Conservation (phyloP, 108 stramenopile genomes). For the Nitzschia sp. region DNA sequence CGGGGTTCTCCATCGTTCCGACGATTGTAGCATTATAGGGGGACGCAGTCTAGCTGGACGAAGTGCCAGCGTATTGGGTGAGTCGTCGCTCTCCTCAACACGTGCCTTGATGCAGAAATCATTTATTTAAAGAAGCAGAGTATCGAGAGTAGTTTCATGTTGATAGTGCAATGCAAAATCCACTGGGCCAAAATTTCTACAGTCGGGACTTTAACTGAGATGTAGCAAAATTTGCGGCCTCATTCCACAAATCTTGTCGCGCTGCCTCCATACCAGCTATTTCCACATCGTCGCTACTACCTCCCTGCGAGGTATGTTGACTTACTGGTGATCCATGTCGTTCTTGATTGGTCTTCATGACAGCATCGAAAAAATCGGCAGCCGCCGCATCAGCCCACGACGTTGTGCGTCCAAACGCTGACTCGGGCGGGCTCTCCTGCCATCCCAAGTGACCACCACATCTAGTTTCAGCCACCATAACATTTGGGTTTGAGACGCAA, state of each 20-base stretch:
- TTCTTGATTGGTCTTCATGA: conserved; percentile 37
- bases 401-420: conserved; percentile 40
- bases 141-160: no score
- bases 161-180: no score
- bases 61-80: no score
- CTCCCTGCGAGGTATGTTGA: conserved; percentile 10
- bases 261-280: not conserved
- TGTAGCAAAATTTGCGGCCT: not conserved
- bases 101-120: no score
- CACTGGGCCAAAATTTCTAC: no score
- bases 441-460: conserved; percentile 90
- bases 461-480: conserved; percentile 77
- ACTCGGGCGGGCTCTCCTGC: conserved; percentile 69
- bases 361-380: conserved; percentile 81
- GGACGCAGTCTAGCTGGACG: no score
- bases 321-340: conserved; percentile 12
- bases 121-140: no score
- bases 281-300: not conserved
- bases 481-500: conserved; percentile 79
- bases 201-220: conserved; percentile 2
- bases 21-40: no score
- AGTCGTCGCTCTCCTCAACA: no score
- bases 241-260: not conserved
- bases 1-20: no score
- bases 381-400: conserved; percentile 86